phyloP scores from a whole-genome alignment of 768 basidiomycete genomes.

The Pholiota conissans region DNA sequence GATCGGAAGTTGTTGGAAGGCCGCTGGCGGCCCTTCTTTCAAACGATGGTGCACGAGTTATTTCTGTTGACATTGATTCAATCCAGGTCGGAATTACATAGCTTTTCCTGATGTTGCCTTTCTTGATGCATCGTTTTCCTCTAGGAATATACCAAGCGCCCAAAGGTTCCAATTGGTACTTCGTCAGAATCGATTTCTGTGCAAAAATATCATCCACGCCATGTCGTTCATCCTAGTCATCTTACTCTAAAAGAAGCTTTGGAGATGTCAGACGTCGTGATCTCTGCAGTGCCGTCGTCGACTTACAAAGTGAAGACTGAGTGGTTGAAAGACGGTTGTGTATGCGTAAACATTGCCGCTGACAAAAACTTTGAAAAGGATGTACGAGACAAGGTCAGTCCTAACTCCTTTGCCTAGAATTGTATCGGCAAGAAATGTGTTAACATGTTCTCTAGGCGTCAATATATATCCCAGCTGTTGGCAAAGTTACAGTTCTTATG shows the following conservation, averaged over 20 bases:
- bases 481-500: conserved; percentile 97
- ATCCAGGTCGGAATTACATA: conserved; percentile 60
- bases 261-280: conserved; percentile 85
- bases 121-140: background rate
- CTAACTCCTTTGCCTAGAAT: background rate
- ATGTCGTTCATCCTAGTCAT: conserved; percentile 72
- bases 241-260: conserved; percentile 80
- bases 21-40: conserved; percentile 94
- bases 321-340: conserved; percentile 90
- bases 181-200: conserved; percentile 28
- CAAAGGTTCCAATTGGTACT: conserved; percentile 39
- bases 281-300: conserved; percentile 87
- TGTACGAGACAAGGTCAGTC: conserved; percentile 82
- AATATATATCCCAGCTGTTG: conserved; percentile 94
- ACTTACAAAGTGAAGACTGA: conserved; percentile 88
- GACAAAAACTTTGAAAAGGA: conserved; percentile 97
- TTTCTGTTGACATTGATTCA: conserved; percentile 94
- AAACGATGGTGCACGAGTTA: conserved; percentile 95
- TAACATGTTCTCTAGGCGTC: conserved; percentile 60
- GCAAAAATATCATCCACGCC: conserved; percentile 77
- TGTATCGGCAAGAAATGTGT: background rate
- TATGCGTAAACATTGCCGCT: conserved; percentile 90
- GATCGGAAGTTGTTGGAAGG: conserved; percentile 95
- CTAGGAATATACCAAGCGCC: conserved; percentile 92
- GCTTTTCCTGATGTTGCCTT: background rate